These are phyloP conservation scores for Carex littledalei DNA, from an alignment of 176 grass and related monocot genomes.

Conservation along the genomic window DNA sequence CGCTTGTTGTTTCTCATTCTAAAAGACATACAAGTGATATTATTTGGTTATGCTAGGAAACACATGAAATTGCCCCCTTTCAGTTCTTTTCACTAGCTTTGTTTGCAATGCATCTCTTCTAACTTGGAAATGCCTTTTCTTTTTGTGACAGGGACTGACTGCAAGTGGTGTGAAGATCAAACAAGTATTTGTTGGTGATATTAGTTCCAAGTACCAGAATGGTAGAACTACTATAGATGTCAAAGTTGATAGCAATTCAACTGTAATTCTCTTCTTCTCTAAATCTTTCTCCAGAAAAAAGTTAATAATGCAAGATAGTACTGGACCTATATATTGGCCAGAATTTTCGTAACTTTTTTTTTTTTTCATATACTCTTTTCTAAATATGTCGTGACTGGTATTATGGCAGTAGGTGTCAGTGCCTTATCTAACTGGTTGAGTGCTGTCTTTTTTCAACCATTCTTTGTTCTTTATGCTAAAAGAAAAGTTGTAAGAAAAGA, in stretches of 20 bases:
- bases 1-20: not conserved
- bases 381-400: not conserved
- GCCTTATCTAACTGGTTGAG: not conserved
- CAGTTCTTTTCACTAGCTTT: not conserved
- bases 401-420: not conserved
- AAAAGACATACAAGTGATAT: not conserved
- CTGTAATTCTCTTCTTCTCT: conserved; percentile 19
- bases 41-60: not conserved
- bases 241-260: conserved; percentile 70
- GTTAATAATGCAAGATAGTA: not conserved
- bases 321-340: not conserved
- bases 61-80: not conserved
- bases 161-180: conserved; percentile 64
- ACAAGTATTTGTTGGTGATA: conserved; percentile 70
- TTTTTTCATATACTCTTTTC: not conserved
- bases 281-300: not conserved
- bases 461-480: not conserved
- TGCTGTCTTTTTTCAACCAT: not conserved
- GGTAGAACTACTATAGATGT: conserved; percentile 66
- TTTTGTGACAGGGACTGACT: conserved; percentile 46
- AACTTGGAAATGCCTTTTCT: not conserved
- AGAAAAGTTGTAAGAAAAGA: not conserved
- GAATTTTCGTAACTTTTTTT: not conserved
- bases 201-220: conserved; percentile 57
- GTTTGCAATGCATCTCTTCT: not conserved